A percentile compares a stretch with the other conserved stretches of the same genome.
phyloP scores from a whole-genome alignment of 2,329 filamentous ascomycete species.

The Alternaria postmessia region DNA sequence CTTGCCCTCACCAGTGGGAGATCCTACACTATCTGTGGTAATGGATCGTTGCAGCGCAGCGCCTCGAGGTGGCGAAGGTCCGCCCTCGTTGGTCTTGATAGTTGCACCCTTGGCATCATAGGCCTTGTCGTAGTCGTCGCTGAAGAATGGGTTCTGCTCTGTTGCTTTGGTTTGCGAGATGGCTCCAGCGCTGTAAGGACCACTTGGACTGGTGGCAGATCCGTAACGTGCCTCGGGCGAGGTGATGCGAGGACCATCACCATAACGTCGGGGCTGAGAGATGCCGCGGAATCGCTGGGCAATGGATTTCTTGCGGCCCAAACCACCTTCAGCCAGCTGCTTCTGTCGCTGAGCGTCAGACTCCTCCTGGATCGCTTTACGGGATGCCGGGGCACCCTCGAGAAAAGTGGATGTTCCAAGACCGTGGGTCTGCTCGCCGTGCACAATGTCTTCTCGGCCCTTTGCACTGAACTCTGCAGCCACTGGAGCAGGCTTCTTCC shows the following conservation, averaged over 20 bases:
- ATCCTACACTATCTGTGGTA: conserved; percentile 44
- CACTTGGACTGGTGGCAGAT: conserved; percentile 38
- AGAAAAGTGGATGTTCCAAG: conserved; percentile 95
- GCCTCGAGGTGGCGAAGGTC: conserved; percentile 39
- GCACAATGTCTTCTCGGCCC: conserved; percentile 69
- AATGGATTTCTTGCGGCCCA: conserved; percentile 92
- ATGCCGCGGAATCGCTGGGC: conserved; percentile 91
- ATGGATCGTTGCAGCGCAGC: conserved; percentile 42
- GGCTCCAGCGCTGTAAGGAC: conserved; percentile 53
- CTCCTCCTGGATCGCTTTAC: conserved; percentile 77
- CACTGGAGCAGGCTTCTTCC: conserved; percentile 45
- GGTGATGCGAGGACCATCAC: conserved; percentile 49
- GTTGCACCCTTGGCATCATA: conserved; percentile 70
- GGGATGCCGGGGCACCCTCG: conserved; percentile 88
- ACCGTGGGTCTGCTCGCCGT: conserved; percentile 83
- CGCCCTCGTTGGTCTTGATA: conserved; percentile 60
- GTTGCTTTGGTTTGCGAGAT: conserved; percentile 45
- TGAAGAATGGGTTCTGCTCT: conserved; percentile 79
- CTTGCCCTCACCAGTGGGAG: conserved; percentile 35
- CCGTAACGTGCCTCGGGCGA: conserved; percentile 64
- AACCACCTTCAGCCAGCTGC: conserved; percentile 52
- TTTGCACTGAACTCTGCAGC: conserved; percentile 50
- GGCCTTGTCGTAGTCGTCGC: conserved; percentile 73
- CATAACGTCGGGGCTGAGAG: conserved; percentile 71
- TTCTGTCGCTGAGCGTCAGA: conserved; percentile 65